Evolutionary conservation across 805 yeast genomes (phyloP), one percentile per base, ranked within the genome.

Genomic region (Yamadazyma sp.): DNA sequence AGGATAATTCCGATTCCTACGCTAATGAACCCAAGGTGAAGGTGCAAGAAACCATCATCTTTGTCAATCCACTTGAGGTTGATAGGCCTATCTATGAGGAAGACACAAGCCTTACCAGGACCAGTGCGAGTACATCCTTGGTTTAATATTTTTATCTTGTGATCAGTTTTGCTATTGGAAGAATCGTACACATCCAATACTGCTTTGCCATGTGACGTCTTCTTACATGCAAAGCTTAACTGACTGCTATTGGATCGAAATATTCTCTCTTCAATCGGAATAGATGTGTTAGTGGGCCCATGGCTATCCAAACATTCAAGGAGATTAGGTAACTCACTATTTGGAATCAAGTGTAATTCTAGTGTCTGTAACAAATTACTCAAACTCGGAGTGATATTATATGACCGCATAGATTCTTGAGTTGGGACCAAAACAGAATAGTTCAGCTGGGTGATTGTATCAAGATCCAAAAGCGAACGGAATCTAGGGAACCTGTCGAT

Each of bases 381-480:
- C 30, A 65, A 64, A 20, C 60, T 60, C 4, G 62, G 50, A 18
- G 77, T 71, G 37, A 75, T 70, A 47, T 77, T 82, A 23, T 70
- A 77, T 43, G 69, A 61, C 7, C 54, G 48, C 41, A 88, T 55
- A 0, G 88, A 77, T 12, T 71, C 70, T 3, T 76, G 61, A 0
- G 82, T 71, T 1, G 98, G 97, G 0, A 88, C 73, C 17, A 90
- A 58, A n/a, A 89, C 56, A 0, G 96, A 85, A 38, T 50, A 66
- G 71, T 33, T 66, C 58, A 18, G 55, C 6, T 39, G 35, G 5
- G 24, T 35, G 2, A 33, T 20, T 3, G 23, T 42, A 18, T 48
- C 60, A 16, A 66, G 54, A 2, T 64, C 54, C 4, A 84, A 53
- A 1, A 76, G 62, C 7, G 69, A 48, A 2, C 62, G 35, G 20